These are phyloP conservation scores for Bisporella sp. DNA, from an alignment of 2,329 filamentous ascomycete species.

Conservation along the genomic window DNA sequence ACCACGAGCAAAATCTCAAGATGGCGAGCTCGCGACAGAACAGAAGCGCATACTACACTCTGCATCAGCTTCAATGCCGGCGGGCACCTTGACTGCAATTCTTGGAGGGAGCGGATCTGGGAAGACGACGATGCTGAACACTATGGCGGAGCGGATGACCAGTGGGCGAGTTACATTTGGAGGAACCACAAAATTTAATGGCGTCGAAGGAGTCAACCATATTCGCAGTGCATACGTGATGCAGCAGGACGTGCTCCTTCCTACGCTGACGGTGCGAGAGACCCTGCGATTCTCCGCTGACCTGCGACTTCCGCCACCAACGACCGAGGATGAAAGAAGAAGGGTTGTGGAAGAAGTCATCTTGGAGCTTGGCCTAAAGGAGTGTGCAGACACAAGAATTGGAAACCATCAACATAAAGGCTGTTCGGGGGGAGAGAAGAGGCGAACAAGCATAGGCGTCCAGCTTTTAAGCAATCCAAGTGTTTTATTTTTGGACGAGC, in stretches of 20 bases:
- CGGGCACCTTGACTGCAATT: constrained; percentile 66
- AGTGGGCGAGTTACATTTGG: constrained; percentile 42
- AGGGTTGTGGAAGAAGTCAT: constrained; percentile 71
- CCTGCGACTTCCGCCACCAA: constrained; percentile 58
- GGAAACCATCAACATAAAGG: constrained; percentile 66
- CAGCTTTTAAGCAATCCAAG: constrained; percentile 75
- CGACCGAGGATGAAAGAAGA: constrained; percentile 49
- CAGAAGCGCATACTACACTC: constrained; percentile 51
- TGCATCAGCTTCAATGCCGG: constrained; percentile 55
- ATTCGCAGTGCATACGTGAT: constrained; percentile 64
- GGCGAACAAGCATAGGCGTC: constrained; percentile 69
- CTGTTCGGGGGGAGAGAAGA: constrained; percentile 73
- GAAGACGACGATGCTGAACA: constrained; percentile 66
- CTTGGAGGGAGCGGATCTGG: constrained; percentile 69
- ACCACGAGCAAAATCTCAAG: constrained; percentile 20
- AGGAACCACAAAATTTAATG: constrained; percentile 58
- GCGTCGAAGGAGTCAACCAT: constrained; percentile 41
- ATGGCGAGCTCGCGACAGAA: constrained; percentile 28
- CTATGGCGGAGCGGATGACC: constrained; percentile 61
- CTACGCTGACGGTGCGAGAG: constrained; percentile 68
- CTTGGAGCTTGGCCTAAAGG: constrained; percentile 66
- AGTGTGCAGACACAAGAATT: constrained; percentile 69
- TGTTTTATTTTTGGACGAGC: constrained; percentile 71
- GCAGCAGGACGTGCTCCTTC: constrained; percentile 68
- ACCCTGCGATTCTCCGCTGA: constrained; percentile 69